Evolutionary conservation across 768 basidiomycete genomes (phyloP).

Genomic region (Tylopilus plumbeoviolaceoides): DNA sequence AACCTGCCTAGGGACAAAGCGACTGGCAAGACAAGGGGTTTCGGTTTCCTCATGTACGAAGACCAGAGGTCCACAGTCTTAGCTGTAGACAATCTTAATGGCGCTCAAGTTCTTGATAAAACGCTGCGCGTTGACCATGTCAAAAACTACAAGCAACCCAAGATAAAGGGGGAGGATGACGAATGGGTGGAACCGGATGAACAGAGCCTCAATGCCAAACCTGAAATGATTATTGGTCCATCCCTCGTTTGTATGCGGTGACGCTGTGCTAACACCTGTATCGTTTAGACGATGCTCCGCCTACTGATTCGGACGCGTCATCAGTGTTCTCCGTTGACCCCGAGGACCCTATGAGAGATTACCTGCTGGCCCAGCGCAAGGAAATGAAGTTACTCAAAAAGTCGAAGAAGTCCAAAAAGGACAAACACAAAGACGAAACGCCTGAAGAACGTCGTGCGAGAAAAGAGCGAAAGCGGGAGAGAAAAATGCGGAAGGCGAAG

Average conservation of each 20-base stretch:
- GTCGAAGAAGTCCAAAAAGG: conserved; percentile 56
- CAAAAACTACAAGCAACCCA: conserved; percentile 88
- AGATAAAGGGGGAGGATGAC: conserved; percentile 71
- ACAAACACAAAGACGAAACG: conserved; percentile 70
- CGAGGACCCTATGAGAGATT: conserved; percentile 98
- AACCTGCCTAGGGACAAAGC: conserved; percentile 93
- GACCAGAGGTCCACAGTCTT: conserved; percentile 95
- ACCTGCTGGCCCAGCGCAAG: conserved; percentile 68
- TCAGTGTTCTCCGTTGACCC: conserved; percentile 76
- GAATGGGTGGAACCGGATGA: conserved; percentile 84
- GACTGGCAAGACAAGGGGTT: conserved; percentile 87
- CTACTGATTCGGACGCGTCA: conserved; percentile 63
- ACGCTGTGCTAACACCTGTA: conserved; percentile 4
- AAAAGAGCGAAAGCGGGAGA: conserved; percentile 72
- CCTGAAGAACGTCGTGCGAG: conserved; percentile 73
- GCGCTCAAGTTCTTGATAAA: conserved; percentile 80
- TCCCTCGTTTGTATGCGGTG: conserved; percentile 2
- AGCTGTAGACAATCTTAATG: conserved; percentile 98
- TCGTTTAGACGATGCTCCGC: conserved; percentile 44
- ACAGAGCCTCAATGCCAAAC: conserved; percentile 84
- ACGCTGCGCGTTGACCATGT: conserved; percentile 92
- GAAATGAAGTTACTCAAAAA: conserved; percentile 67
- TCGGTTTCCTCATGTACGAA: conserved; percentile 98
- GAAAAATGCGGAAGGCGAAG: conserved; percentile 50
- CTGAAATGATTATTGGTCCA: conserved; percentile 62